Evolutionary conservation across 2,329 filamentous ascomycete species (phyloP).

Genomic region (Mycosphaerella arachidis): DNA sequence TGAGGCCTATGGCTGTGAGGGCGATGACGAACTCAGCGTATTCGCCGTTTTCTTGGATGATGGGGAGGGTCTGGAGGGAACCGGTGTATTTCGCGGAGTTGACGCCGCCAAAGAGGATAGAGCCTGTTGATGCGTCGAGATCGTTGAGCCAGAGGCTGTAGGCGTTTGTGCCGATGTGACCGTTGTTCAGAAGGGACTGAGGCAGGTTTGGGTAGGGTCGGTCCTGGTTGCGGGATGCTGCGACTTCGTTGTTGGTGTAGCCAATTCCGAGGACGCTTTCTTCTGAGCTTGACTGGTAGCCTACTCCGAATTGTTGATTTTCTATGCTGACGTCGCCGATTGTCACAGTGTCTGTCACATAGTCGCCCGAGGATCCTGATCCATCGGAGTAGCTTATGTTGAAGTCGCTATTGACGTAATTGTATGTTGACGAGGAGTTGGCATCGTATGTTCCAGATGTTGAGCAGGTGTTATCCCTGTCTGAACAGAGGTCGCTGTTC

Average conservation of each 20-base stretch:
- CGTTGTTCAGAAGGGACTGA: conserved; percentile 58
- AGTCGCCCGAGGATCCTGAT: conserved; percentile 71
- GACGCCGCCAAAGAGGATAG: conserved; percentile 74
- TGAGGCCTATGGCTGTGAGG: conserved; percentile 44
- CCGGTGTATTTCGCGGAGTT: conserved; percentile 70
- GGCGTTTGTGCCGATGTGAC: conserved; percentile 57
- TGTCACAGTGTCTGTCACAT: conserved; percentile 67
- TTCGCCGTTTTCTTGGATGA: conserved; percentile 46
- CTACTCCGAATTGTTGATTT: conserved; percentile 67
- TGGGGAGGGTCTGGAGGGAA: conserved; percentile 56
- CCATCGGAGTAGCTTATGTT: conserved; percentile 87
- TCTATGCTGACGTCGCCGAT: conserved; percentile 53
- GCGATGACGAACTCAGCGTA: conserved; percentile 54
- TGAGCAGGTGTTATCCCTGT: conserved; percentile 48
- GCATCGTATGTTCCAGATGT: conserved; percentile 63
- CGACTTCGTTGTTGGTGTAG: conserved; percentile 73
- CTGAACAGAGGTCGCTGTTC: conserved; percentile 56
- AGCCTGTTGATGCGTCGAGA: conserved; percentile 60
- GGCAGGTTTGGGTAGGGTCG: conserved; percentile 58
- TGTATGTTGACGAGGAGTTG: conserved; percentile 70
- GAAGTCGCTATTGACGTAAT: conserved; percentile 69
- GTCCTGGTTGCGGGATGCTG: conserved; percentile 54
- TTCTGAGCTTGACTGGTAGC: conserved; percentile 55
- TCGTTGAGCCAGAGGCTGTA: conserved; percentile 66
- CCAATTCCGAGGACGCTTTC: conserved; percentile 83